Evolutionary conservation across 495 filamentous ascomycete genomes (phyloP), one percentile per base, ranked within the genome.

Genomic region (Penicillium maclennaniae): DNA sequence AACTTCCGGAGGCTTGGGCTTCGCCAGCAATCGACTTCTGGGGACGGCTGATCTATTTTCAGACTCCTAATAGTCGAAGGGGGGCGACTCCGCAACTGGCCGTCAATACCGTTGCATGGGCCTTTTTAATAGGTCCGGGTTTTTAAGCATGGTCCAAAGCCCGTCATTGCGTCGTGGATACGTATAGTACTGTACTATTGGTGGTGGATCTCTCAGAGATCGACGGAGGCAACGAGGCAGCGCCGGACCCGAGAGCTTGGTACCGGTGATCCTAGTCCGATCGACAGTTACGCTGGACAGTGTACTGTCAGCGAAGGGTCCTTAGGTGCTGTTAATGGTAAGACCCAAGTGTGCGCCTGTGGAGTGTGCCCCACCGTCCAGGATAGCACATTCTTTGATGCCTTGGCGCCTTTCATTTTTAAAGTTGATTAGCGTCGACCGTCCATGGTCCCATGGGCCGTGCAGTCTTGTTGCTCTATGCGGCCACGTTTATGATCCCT

Each of bases 381-480:
- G 45, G 31, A 59, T 66, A 45, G 37, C 63, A 61, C 36, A 23
- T 16, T 6, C 54, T 51, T 58, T 55, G 58, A 54, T 49, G 9
- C 2, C 9, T 40, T 42, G 39, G 39, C 39, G 37, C 37, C n/a
- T 14, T 26, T 50, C 60, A 49, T 8, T 14, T 26, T 50, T 63
- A 49, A 52, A 63, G 60, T 66, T 63, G 51, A 17, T 42, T 63
- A 56, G 59, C 51, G 53, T 45, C 5, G 31, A 16, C 42, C 1
- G 39, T 48, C 15, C n/a, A n/a, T 40, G 37, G 15, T 36, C 12
- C 62, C 60, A 57, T 53, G 60, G 60, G 54, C 54, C 48, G 60
- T 65, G 51, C 50, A 23, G 23, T 23, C 23, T 5, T 57, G 56
- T 51, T 27, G 40, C 50, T 52, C 20, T 9, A 44, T 53, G 53